Percentiles rank a stretch among this genome's conserved stretches.
phyloP scores from a whole-genome alignment of 2,329 filamentous ascomycete species.

The Colletotrichum eremochloae region DNA sequence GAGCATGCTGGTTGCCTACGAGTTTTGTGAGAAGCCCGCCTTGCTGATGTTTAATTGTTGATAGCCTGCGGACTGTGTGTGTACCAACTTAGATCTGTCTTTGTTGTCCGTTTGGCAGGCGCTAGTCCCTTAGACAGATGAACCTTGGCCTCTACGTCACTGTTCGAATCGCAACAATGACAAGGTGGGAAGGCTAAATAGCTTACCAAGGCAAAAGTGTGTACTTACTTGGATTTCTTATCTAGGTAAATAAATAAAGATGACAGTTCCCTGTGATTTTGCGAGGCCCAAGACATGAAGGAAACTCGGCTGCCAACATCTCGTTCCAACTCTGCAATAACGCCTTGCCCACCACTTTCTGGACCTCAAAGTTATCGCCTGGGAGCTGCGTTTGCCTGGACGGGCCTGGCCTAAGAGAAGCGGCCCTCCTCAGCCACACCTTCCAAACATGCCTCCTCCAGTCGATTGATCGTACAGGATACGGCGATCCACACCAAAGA shows the following conservation, averaged over 20 bases:
- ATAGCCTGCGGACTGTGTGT: background rate
- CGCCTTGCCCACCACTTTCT: background rate
- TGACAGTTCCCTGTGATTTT: background rate
- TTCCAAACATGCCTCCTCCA: background rate
- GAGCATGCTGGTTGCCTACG: background rate
- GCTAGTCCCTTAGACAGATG: background rate
- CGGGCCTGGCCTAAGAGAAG: conserved; percentile 11
- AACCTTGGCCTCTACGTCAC: background rate
- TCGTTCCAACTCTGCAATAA: background rate
- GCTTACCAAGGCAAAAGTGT: background rate
- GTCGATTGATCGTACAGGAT: conserved; percentile 14
- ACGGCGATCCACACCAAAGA: conserved; percentile 12
- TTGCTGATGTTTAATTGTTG: background rate
- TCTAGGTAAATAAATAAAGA: background rate
- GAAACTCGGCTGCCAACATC: background rate
- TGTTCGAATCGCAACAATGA: background rate
- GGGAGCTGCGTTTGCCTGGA: background rate
- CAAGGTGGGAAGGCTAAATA: background rate
- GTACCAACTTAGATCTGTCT: background rate
- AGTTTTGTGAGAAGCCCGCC: background rate
- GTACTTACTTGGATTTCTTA: too few species aligned
- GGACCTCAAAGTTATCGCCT: background rate
- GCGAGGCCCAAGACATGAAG: background rate
- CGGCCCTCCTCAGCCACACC: conserved; percentile 34
- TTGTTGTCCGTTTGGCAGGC: background rate